Base-by-base conservation (phyloP, 2,329 filamentous ascomycete species). In the Penicillium sp. region DNA sequence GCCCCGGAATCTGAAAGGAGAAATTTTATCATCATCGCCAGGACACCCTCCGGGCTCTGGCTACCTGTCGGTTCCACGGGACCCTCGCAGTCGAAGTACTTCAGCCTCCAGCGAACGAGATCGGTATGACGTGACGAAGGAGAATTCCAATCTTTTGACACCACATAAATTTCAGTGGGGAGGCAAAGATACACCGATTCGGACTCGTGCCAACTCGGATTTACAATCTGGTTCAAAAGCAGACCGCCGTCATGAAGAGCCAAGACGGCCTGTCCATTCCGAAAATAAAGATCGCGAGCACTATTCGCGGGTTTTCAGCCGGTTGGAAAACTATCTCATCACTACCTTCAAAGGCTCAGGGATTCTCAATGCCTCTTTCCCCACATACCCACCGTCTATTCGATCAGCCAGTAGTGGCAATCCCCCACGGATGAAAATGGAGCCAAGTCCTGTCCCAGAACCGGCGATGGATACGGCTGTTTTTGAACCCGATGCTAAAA, bases 281-380 rank as follows among this genome's bases (percentile, higher is more conserved):
- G 53, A 54, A 13, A 34, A 43, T 51, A 28, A 74, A 73, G 81
- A 51, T 13, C 46, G 39, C 13, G 50, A 54, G n/a, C 46, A 43
- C 27, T 54, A 41, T 11, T 35, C 77, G 56, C 73, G 71, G 25
- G 79, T 91, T 8, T 95, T 95, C 62, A 82, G 79, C 45, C 75
- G 76, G 4, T 61, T 95, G 10, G 87, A 94, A 64, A 84, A 89
- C 45, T 91, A 93, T 57, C 76, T 95, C 27, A 69, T 81, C 34
- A 64, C 69, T 14, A 84, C 78, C 51, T 86, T 94, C 54, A 76
- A 78, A 39, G 81, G 82, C 0, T 81, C 81, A 51, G 76, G 84
- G 36, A 82, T 78, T 48, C 66, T 95, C n/a, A 94, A 93, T 60
- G 73, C 71, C 10, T 90, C 88, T 0, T 95, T 95, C 58, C 70